Percentiles rank a stretch among this genome's conserved stretches.
Evolutionary conservation across 495 filamentous ascomycete genomes (phyloP).

Genomic region (Pyrenula aspistea): DNA sequence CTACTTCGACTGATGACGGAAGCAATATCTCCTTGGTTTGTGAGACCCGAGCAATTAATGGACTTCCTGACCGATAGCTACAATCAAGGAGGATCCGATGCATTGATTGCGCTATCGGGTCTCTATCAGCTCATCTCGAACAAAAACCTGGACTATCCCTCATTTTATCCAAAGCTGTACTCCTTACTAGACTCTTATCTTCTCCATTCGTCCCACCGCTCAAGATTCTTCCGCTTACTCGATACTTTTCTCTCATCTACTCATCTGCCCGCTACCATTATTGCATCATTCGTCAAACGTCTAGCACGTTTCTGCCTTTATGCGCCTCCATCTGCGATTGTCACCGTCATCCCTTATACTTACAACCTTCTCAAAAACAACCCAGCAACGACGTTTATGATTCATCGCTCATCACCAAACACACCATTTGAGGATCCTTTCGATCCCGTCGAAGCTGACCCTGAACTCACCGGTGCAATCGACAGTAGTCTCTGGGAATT

Average conservation of each 20-base stretch:
- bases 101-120: constrained; percentile 80
- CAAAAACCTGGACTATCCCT: constrained; percentile 90
- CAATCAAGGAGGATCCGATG: constrained; percentile 69
- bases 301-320: constrained; percentile 69
- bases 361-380: constrained; percentile 93
- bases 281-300: constrained; percentile 93
- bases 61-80: constrained; percentile 94
- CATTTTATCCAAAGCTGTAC: constrained; percentile 90
- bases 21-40: constrained; percentile 79
- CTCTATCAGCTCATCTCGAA: constrained; percentile 90
- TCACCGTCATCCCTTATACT: constrained; percentile 78
- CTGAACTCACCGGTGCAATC: constrained; percentile 73
- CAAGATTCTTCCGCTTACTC: constrained; percentile 82
- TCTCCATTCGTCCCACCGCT: constrained; percentile 86
- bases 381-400: constrained; percentile 86
- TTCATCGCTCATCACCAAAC: constrained; percentile 63
- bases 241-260: constrained; percentile 87
- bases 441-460: constrained; percentile 59
- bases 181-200: constrained; percentile 74
- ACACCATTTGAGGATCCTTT: constrained; percentile 64
- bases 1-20: constrained; percentile 61
- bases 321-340: constrained; percentile 78
- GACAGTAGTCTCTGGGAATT: constrained; percentile 95
- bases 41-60: constrained; percentile 77
- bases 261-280: constrained; percentile 79